A percentile compares a stretch with the other conserved stretches of the same genome.
These are phyloP conservation scores for Fusarium marasasianum DNA, from an alignment of 2,329 filamentous ascomycete genomes.

Conservation along the genomic window DNA sequence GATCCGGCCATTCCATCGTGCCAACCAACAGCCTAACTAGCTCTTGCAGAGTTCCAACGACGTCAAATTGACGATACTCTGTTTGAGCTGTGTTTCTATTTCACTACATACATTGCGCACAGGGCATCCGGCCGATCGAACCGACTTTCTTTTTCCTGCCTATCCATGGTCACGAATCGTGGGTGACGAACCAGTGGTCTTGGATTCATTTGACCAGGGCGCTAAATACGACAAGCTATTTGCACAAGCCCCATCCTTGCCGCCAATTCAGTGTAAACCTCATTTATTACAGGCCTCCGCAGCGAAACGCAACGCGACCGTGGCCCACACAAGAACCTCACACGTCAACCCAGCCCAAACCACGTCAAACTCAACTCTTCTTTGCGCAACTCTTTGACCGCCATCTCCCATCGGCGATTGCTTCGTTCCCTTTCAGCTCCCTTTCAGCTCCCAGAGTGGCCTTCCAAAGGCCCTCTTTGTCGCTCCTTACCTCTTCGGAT, in stretches of 20 bases:
- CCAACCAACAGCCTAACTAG: constrained; percentile 15
- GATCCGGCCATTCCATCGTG: constrained; percentile 23
- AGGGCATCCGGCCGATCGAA: constrained; percentile 12
- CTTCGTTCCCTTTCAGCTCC: constrained; percentile 11
- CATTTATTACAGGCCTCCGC: constrained; percentile 25
- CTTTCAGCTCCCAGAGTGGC: constrained; percentile 15
- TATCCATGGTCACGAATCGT: constrained; percentile 10
- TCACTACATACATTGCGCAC: constrained; percentile 2
- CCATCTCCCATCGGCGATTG: constrained; percentile 28
- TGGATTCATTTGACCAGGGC: constrained; percentile 13
- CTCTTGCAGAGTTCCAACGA: constrained; percentile 2
- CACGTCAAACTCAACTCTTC: constrained; percentile 10
- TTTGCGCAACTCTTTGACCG: constrained; percentile 20
- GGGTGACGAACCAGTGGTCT: constrained; percentile 5
- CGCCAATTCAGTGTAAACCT: constrained; percentile 13
- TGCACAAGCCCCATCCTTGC: constrained; percentile 13
- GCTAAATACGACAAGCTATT: constrained; percentile 21
- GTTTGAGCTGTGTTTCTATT: not conserved
- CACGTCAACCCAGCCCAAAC: constrained; percentile 21
- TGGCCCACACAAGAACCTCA: constrained; percentile 32
- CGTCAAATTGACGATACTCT: constrained; percentile 10
- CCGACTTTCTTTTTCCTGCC: not conserved
- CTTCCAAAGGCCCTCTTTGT: constrained; percentile 22
- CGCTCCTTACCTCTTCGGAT: constrained; percentile 9
- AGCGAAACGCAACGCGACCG: constrained; percentile 37